Evolutionary conservation across 495 filamentous ascomycete species (phyloP), one percentile per base, ranked within the genome.

Genomic region (Aspergillus asperescens): DNA sequence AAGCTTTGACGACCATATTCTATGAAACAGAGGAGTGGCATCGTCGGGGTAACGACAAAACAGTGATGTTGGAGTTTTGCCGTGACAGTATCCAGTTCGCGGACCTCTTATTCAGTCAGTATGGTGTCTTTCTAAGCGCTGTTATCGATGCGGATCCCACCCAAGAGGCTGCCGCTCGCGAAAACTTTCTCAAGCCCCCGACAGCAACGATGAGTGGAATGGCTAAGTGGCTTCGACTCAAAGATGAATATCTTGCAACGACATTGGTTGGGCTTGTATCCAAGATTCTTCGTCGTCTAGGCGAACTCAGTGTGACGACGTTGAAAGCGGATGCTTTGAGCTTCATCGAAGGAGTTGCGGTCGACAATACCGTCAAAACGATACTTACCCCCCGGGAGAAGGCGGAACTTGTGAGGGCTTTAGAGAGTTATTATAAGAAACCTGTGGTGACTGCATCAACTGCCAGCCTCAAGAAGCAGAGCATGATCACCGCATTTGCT

Each of bases 11-110:
- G 3, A 81, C 85, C 12, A 88, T 94, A n/a, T 96, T 96, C 62
- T 72, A 80, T 40, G 82, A 81, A 60, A 92, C 89, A 18, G 88
- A 95, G 57, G 66, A 65, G 4, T 98, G 93, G 92, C 82, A 77
- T 55, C 67, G 83, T 45, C 68, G 79, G 19, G 78, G 80, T 8
- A 76, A 81, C 50, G 84, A 91, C 23, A 89, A 88, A 66, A 68
- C 76, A 13, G 71, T 77, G 20, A 87, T 98, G 88, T 81, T 86
- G 62, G 87, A 97, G 43, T 96, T 97, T 57, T 93, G 88, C 60
- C 82, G 93, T 55, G 89, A 96, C 59, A 85, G 86, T 23, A 97
- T 97, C 76, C 87, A 96, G 56, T 87, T 95, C 59, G 90, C 90
- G 2, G 87, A 96, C 60, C 78, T 79, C 18, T 75, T 95, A 3